Conservation (phyloP, 768 basidiomycete species). For the Kwoniella pini region DNA sequence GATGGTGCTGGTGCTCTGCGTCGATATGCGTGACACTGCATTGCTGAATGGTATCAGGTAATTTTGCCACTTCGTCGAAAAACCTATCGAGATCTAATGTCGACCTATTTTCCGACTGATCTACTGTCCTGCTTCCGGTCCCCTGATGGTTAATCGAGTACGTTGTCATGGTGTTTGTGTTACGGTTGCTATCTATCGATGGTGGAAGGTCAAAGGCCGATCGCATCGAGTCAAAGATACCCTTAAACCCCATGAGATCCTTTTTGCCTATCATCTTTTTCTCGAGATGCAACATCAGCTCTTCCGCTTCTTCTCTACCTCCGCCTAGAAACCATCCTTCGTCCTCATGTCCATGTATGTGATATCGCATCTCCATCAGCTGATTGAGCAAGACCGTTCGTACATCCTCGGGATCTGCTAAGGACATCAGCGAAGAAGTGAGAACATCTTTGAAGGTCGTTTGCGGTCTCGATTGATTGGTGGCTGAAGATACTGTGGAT, state of each 20-base stretch:
- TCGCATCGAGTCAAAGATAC: constrained; percentile 25
- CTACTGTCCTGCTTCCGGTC: no score
- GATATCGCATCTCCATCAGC: constrained; percentile 24
- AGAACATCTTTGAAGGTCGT: constrained; percentile 20
- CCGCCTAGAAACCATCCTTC: constrained; percentile 36
- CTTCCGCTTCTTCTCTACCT: constrained; percentile 19
- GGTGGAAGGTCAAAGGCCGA: constrained; percentile 19
- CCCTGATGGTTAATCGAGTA: no score
- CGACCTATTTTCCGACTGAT: background rate
- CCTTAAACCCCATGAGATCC: constrained; percentile 31
- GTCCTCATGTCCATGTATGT: constrained; percentile 9
- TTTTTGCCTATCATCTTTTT: constrained; percentile 28
- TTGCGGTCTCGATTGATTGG: background rate
- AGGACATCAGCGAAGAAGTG: constrained; percentile 26
- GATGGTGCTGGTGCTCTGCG: background rate
- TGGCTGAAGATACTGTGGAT: background rate
- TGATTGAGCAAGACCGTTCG: constrained; percentile 27
- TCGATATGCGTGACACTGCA: background rate
- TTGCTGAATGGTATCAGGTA: constrained; percentile 1
- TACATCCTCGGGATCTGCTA: constrained; percentile 22
- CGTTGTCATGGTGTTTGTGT: no score
- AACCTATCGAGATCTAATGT: constrained; percentile 33
- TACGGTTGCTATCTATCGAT: background rate
- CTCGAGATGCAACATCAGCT: constrained; percentile 17
- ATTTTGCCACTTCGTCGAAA: constrained; percentile 20